Evolutionary conservation across 2,329 filamentous ascomycete species (phyloP).

Genomic region (Talaromyces atroroseus): DNA sequence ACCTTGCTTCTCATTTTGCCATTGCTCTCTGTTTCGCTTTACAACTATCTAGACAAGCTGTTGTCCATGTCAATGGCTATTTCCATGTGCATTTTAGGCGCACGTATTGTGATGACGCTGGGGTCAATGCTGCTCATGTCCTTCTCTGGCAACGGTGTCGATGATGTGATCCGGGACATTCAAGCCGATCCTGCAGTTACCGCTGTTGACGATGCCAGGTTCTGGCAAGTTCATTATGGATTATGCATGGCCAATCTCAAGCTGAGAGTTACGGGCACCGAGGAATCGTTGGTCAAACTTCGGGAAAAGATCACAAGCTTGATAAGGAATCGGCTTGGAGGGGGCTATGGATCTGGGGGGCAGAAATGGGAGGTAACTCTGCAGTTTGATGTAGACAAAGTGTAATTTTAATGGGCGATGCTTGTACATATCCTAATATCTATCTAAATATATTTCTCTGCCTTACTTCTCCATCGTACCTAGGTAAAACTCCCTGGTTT

Average conservation of each 20-base stretch:
- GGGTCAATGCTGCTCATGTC: conserved; percentile 96
- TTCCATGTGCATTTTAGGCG: conserved; percentile 82
- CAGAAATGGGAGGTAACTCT: conserved; percentile 91
- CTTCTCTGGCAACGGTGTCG: conserved; percentile 59
- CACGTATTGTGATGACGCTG: conserved; percentile 75
- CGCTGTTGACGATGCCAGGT: conserved; percentile 80
- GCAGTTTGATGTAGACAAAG: conserved; percentile 60
- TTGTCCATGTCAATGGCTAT: conserved; percentile 77
- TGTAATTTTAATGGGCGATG: neutral
- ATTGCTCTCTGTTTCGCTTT: conserved; percentile 72
- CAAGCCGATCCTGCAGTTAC: conserved; percentile 71
- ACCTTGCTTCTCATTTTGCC: conserved; percentile 73
- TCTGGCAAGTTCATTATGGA: conserved; percentile 98
- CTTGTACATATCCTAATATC: conserved; percentile 2
- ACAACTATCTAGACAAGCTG: conserved; percentile 74
- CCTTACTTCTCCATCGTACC: neutral
- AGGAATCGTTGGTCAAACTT: conserved; percentile 65
- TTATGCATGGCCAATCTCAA: conserved; percentile 94
- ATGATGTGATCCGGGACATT: conserved; percentile 77
- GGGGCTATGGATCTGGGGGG: conserved; percentile 74
- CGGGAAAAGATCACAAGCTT: conserved; percentile 70
- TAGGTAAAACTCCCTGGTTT: neutral
- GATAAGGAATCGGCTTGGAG: conserved; percentile 79
- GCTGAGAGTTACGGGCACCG: conserved; percentile 65
- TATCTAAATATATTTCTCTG: neutral